Base-by-base conservation (phyloP, 805 yeast species). In the Cyberlindnera meyerae region DNA sequence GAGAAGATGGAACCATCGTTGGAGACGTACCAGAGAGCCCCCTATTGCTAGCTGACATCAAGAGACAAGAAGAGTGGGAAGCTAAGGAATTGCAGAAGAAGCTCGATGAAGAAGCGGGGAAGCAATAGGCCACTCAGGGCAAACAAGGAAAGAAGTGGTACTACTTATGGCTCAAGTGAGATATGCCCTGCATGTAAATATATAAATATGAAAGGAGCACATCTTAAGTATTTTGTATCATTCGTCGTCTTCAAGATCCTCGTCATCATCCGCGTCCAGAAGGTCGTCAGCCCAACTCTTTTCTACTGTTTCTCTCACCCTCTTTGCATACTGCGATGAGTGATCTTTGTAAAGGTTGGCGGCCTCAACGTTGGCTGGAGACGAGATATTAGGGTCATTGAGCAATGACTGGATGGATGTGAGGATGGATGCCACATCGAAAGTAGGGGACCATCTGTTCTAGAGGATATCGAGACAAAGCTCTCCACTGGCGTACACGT, bases 351-450 rank as follows among this genome's bases (percentile, higher is more conserved):
- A 93, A 54, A 93, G 67, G 45, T 87, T 89, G 2, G 98, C 96
- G 5, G 97, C 97, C 61, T 93, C 98, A 6, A 86, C 97, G 52
- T 93, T 93, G 2, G 98, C 98, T 1, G 98, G 98, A 17, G 96
- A 84, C 35, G 89, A 79, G 32, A 89, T 94, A 58, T 93, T 93
- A 13, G 98, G 98, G 58, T 93, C 98, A 62, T 93, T 93, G 50
- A 93, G 69, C 45, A 93, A 71, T 39, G 89, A 80, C 60, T 93
- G 98, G 40, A 93, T 79, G 18, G 96, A 85, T 1, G 98, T 93
- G 50, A 93, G 70, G 39, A 93, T 90, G 11, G 96, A 87, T 9
- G 96, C 88, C 26, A 93, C 98, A 56, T 93, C 98, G 57, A 90
- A 93, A 1, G 98, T 93, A 11, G 98, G 98, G 18, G 95, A 83